phyloP scores from a whole-genome alignment of 2,329 filamentous ascomycete species.

The Aspergillaceae sp. region DNA sequence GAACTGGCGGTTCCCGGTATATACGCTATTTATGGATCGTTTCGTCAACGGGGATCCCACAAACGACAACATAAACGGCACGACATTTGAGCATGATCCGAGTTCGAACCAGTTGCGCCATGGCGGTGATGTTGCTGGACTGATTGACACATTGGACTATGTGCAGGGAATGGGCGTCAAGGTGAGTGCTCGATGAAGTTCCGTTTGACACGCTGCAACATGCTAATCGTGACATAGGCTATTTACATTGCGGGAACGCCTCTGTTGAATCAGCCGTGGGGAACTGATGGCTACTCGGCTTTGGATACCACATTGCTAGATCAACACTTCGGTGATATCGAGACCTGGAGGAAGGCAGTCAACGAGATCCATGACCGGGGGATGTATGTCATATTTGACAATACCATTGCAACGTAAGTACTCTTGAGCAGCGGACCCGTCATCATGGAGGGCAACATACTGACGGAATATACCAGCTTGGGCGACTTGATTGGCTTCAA shows the following conservation, averaged over 20 bases:
- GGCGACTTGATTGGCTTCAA: conserved; percentile 56
- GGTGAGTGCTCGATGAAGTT: conserved; percentile 22
- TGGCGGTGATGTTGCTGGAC: conserved; percentile 52
- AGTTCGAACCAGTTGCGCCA: conserved; percentile 55
- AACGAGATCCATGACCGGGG: conserved; percentile 52
- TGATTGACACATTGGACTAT: conserved; percentile 55
- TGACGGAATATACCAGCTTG: conserved; percentile 25
- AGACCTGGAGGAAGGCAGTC: conserved; percentile 50
- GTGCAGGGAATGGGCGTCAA: conserved; percentile 57
- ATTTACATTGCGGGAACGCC: conserved; percentile 57
- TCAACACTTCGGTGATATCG: conserved; percentile 52
- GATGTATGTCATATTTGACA: conserved; percentile 60
- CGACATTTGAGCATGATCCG: conserved; percentile 52
- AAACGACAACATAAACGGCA: conserved; percentile 56
- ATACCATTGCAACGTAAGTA: conserved; percentile 54
- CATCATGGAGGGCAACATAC: not conserved
- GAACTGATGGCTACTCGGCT: conserved; percentile 51
- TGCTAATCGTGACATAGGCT: conserved; percentile 29
- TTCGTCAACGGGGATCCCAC: conserved; percentile 57
- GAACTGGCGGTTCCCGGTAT: conserved; percentile 59
- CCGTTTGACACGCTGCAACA: conserved; percentile 1
- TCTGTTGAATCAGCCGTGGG: conserved; percentile 58
- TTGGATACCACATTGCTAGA: conserved; percentile 57
- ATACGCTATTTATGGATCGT: conserved; percentile 55
- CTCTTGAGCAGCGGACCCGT: not conserved